phyloP scores from a whole-genome alignment of 768 basidiomycete species.

The Psilocybe cyanescens region DNA sequence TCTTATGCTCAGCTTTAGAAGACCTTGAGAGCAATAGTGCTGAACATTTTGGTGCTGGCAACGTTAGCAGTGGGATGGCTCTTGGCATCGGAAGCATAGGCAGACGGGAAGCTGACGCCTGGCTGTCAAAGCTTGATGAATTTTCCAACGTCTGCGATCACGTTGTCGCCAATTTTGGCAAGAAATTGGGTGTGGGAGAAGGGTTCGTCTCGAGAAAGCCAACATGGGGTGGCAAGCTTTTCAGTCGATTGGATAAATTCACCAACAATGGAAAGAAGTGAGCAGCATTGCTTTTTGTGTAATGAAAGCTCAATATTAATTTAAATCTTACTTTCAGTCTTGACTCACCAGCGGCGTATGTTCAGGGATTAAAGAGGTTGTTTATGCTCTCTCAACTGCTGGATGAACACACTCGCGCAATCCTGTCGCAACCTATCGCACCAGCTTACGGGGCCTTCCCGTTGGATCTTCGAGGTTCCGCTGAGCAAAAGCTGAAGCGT shows the following conservation, averaged over 20 bases:
- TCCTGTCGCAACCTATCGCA: slow-evolving; percentile 64
- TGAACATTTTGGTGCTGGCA: slow-evolving; percentile 79
- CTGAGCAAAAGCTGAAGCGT: slow-evolving; percentile 78
- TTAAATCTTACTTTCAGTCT: slow-evolving; percentile 50
- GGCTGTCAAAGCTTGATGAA: slow-evolving; percentile 80
- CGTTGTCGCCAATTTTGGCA: slow-evolving; percentile 80
- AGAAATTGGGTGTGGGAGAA: slow-evolving; percentile 88
- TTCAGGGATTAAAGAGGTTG: slow-evolving; percentile 72
- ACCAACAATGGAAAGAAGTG: slow-evolving; percentile 87
- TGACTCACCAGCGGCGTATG: slow-evolving; percentile 87
- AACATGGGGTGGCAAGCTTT: slow-evolving; percentile 76
- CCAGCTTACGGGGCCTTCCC: slow-evolving; percentile 78
- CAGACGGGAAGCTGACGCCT: slow-evolving; percentile 77
- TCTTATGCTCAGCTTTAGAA: slow-evolving; percentile 78
- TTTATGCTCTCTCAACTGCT: slow-evolving; percentile 80
- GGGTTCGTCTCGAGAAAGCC: slow-evolving; percentile 85
- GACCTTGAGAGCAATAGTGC: slow-evolving; percentile 74
- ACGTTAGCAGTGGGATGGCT: slow-evolving; percentile 73
- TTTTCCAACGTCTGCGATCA: slow-evolving; percentile 80
- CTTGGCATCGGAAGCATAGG: slow-evolving; percentile 79
- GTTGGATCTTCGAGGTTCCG: slow-evolving; percentile 57
- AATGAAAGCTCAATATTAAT: slow-evolving; percentile 7
- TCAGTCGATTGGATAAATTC: slow-evolving; percentile 79
- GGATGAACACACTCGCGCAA: slow-evolving; percentile 84
- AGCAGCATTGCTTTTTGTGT: slow-evolving; percentile 23